Base-by-base conservation (phyloP, 129 eudicot genomes). In the Deinandra increscens region DNA sequence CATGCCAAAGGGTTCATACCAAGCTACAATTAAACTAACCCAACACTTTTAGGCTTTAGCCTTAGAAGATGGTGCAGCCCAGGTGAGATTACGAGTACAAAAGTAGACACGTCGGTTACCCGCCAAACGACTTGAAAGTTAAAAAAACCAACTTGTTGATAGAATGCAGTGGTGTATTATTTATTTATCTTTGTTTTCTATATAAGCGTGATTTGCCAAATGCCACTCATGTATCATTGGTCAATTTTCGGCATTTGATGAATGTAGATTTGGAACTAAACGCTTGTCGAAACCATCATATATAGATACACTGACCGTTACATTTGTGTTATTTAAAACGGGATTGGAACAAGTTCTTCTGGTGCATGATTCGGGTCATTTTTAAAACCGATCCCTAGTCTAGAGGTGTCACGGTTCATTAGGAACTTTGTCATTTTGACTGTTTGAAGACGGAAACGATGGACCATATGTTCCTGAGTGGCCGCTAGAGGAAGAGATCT, bases 1-100 rank as follows among this genome's bases (percentile, higher is more conserved):
- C 99, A 93, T 43, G 97, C 99, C 42, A 93, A 93, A 78, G 99
- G 99, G 73, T 93, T 84, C 69, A 89, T 93, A 75, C 99, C 95
- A 39, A 75, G 90, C 19, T 83, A 83, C 79, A 80, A 39, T 70
- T 80, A 80, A 80, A 71, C 46, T 90, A 80, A 85, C 55, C 56
- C 6, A 4, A 54, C 75, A 36, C 19, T 23, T 26, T 26, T 26
- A 26, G 31, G 31, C 31, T 37, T 60, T 61, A 19, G 66, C 76
- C 66, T 38, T 72, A 60, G 72, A 68, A 45, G 51, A 50, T 7
- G 76, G 58, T 73, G 65, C 61, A 63, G 51, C 74, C 66, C 19
- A 18, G 67, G 37, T 55, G n/a, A 55, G 23, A 9, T 55, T 58
- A 58, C 12, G 6, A 38, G 64, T 29, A 58, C 64, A 58, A 58